phyloP scores from a whole-genome alignment of 371 early-diverging fungal species.

The Mucor mucedo region DNA sequence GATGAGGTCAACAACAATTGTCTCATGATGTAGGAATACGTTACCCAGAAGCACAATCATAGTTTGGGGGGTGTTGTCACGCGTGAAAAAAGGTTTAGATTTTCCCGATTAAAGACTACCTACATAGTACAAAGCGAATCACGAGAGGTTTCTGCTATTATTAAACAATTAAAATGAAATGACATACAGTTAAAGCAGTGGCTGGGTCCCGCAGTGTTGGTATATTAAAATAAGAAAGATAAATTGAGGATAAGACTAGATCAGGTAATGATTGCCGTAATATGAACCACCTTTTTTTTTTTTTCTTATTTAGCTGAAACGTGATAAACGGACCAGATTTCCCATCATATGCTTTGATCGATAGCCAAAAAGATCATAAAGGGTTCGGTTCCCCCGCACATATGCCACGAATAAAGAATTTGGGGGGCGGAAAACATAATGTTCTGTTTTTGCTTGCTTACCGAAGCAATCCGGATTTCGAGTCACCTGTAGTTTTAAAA shows the following conservation, averaged over 20 bases:
- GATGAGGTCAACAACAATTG: neutral
- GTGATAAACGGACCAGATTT: neutral
- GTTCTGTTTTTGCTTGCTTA: neutral
- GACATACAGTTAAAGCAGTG: too few relatives aligned
- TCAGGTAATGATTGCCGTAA: neutral
- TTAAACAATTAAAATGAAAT: too few relatives aligned
- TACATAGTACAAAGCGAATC: neutral
- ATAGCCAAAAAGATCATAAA: neutral
- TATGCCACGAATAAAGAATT: too few relatives aligned
- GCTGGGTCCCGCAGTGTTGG: neutral
- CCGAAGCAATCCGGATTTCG: slow-evolving; percentile 2
- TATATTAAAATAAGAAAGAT: too few relatives aligned
- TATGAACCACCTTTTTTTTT: neutral
- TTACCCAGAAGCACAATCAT: neutral
- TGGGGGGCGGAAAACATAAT: neutral
- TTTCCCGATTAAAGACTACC: neutral
- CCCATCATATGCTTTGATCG: slow-evolving; percentile 7
- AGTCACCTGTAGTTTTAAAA: slow-evolving; percentile 1
- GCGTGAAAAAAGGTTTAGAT: slow-evolving; percentile 1
- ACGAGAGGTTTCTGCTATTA: neutral
- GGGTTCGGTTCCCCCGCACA: neutral
- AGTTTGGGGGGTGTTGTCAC: neutral
- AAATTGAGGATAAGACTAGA: neutral
- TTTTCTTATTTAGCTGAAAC: neutral
- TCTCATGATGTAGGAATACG: neutral